phyloP scores from a whole-genome alignment of 2,329 filamentous ascomycete genomes.

The Colletotrichum eleusines region DNA sequence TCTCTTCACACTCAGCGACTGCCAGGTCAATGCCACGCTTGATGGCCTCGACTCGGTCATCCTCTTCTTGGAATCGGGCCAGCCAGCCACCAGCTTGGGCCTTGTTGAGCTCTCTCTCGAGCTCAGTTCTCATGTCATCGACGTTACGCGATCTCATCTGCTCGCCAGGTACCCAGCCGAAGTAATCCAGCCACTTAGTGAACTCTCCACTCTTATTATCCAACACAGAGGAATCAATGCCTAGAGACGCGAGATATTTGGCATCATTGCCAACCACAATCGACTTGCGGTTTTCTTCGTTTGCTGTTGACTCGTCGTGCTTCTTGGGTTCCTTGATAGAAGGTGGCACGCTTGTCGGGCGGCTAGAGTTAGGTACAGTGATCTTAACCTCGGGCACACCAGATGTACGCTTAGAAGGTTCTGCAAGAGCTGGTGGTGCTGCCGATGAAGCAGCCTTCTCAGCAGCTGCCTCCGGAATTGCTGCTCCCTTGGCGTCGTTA shows the following conservation, averaged over 20 bases:
- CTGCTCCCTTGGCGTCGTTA: slow-evolving; percentile 51
- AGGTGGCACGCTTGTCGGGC: slow-evolving; percentile 55
- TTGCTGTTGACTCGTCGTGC: slow-evolving; percentile 46
- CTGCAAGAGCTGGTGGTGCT: slow-evolving; percentile 45
- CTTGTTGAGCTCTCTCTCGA: slow-evolving; percentile 89
- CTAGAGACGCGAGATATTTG: slow-evolving; percentile 82
- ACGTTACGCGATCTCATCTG: slow-evolving; percentile 80
- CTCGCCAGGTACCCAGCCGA: slow-evolving; percentile 86
- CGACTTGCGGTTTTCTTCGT: slow-evolving; percentile 69
- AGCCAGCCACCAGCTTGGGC: slow-evolving; percentile 95
- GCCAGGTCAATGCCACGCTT: slow-evolving; percentile 87
- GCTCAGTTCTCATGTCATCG: slow-evolving; percentile 83
- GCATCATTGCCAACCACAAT: slow-evolving; percentile 79
- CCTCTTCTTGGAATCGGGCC: slow-evolving; percentile 84
- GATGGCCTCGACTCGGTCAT: slow-evolving; percentile 89
- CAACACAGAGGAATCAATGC: slow-evolving; percentile 81
- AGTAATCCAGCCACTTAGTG: slow-evolving; percentile 83
- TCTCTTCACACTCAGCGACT: slow-evolving; percentile 95
- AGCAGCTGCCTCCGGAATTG: slow-evolving; percentile 44
- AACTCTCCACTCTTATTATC: slow-evolving; percentile 84
- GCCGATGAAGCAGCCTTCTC: slow-evolving; percentile 45
- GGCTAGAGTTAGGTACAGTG: slow-evolving; percentile 60
- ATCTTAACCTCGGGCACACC: slow-evolving; percentile 70
- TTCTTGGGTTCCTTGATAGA: slow-evolving; percentile 51
- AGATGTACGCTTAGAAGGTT: slow-evolving; percentile 50